Evolutionary conservation across 192 early-diverging fungal species (phyloP), one percentile per base, ranked within the genome.

Genomic region (Backusella mclennaniae): DNA sequence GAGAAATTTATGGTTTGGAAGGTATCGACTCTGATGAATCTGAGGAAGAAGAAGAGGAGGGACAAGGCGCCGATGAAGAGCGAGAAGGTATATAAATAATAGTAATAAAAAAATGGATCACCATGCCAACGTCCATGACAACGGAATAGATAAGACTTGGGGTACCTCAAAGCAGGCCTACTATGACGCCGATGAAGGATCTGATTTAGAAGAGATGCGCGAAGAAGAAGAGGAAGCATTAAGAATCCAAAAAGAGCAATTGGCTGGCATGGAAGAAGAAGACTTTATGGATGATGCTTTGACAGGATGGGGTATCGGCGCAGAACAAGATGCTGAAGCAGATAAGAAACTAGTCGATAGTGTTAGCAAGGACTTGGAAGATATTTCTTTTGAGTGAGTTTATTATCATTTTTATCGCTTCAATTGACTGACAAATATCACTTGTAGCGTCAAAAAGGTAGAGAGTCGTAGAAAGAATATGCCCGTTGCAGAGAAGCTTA

Each of bases 221-320:
- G 95, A 95, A 71, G 96, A 98, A 77, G 96, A 95, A 69, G 89
- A 89, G 63, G 97, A 97, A 82, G 96, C 95, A 3, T 81, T 95
- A 66, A 90, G 93, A 73, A 83, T 98, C 75, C 96, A 97, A 75
- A 90, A 89, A 82, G 87, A 93, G 78, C 90, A 90, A 46, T 79
- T 96, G 35, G 89, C 91, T 66, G 87, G 84, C 35, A 89, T 97
- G 85, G 86, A 91, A 36, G 97, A 97, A 79, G 92, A 88, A 68
- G 97, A 98, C 87, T 97, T 96, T 77, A 84, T 96, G 17, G 92
- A 94, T 56, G 93, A 92, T 70, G 41, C 73, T 46, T 77, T 90
- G 42, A 77, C 86, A 75, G 85, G 83, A 6, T 87, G 86, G 86
- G 84, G 84, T 17, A 8, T 81, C 38, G 76, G 77, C 21, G 71